Evolutionary conservation across 2,329 filamentous ascomycete species (phyloP).

Genomic region (Fusarium luffae): DNA sequence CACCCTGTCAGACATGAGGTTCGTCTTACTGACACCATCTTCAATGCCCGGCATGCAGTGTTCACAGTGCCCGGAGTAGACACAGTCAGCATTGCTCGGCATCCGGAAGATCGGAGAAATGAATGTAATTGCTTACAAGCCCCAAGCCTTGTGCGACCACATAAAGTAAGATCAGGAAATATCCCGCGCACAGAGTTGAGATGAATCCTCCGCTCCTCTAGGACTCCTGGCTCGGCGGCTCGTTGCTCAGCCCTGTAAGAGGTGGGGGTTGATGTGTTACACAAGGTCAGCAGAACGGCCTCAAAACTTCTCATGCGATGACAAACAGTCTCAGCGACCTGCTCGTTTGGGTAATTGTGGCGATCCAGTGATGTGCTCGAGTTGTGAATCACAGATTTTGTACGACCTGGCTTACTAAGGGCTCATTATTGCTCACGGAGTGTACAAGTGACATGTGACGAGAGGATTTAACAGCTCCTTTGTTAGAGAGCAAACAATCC

Average conservation of each 20-base stretch:
- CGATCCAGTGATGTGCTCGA: background rate
- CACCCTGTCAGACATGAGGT: too few species aligned
- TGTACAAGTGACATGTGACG: background rate
- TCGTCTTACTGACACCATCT: background rate
- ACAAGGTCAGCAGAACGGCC: background rate
- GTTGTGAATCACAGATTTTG: background rate
- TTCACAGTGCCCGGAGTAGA: background rate
- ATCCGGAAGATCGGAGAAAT: background rate
- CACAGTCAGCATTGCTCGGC: background rate
- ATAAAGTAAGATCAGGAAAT: background rate
- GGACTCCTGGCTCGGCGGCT: background rate
- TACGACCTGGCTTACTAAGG: background rate
- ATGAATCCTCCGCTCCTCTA: background rate
- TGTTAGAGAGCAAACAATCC: background rate
- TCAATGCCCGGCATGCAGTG: background rate
- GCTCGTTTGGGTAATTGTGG: background rate
- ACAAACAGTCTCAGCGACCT: background rate
- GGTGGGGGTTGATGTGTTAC: background rate
- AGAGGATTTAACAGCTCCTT: background rate
- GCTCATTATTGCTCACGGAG: background rate
- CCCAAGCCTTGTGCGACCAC: background rate
- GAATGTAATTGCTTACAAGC: background rate
- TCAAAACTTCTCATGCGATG: slow-evolving; percentile 10
- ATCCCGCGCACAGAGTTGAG: too few species aligned
- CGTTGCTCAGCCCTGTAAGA: background rate